phyloP scores from a whole-genome alignment of 768 basidiomycete species.

The Chalciporus chontae region DNA sequence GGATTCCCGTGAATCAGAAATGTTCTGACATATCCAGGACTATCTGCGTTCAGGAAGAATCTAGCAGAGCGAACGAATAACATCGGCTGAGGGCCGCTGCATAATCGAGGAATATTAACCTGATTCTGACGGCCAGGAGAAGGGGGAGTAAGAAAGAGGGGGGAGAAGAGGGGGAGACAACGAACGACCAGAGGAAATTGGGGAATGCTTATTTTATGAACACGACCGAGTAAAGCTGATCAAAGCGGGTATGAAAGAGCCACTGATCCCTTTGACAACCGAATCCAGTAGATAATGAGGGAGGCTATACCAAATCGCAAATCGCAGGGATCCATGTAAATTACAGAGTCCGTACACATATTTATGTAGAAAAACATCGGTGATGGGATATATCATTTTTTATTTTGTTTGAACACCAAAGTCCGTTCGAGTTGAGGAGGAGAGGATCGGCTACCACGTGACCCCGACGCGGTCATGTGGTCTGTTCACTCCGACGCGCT shows the following conservation, averaged over 20 bases:
- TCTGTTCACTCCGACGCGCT: background rate
- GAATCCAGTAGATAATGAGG: background rate
- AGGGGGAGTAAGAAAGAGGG: too few relatives aligned
- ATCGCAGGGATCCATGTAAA: background rate
- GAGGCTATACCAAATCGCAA: background rate
- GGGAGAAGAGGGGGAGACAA: too few relatives aligned
- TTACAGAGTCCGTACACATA: background rate
- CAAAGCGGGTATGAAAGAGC: background rate
- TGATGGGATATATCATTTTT: constrained; percentile 14
- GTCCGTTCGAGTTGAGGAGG: background rate
- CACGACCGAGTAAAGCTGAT: background rate
- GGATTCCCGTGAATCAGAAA: too few relatives aligned
- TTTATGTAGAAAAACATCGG: background rate
- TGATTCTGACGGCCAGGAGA: too few relatives aligned
- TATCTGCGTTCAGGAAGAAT: too few relatives aligned
- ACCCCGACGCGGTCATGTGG: constrained; percentile 18
- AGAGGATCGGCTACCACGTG: constrained; percentile 17
- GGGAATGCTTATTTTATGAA: background rate
- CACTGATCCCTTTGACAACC: background rate
- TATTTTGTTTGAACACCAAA: background rate
- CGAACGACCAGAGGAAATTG: too few relatives aligned
- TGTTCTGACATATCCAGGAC: too few relatives aligned
- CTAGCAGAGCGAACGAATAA: too few relatives aligned
- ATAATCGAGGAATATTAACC: too few relatives aligned
- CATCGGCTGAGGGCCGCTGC: too few relatives aligned